Evolutionary conservation across 352 stramenopile genomes (phyloP), one percentile per base, ranked within the genome.

Genomic region (Globisporangium yorkense): DNA sequence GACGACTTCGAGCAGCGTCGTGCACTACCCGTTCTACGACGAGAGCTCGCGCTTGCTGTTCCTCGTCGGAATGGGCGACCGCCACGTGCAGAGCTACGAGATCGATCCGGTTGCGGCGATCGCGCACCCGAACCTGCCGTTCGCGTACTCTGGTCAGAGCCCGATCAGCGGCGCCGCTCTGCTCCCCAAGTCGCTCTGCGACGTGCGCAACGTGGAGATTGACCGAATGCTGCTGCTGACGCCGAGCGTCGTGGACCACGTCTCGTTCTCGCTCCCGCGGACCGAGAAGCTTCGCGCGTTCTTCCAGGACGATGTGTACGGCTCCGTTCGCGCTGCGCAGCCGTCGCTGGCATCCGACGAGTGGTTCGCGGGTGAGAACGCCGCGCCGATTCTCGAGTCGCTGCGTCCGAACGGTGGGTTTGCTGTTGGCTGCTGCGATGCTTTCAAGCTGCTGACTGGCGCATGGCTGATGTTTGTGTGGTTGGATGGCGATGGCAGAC

Each of bases 241-340:
- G 15, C 64, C 70, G 3, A 72, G 70, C 15, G 63, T 67, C 15
- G 60, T 92, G 3, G 67, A 91, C 39, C 67, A 61, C 33, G 73
- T 89, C 1, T 84, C 75, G 18, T 94, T 94, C 46, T 72, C 66
- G 24, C 61, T 94, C 24, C 82, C 84, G 3, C 75, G 84, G 43
- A 74, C 79, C 12, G 66, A 84, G 15, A 88, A 81, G 51, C 68
- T 91, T 5, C 77, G 78, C 40, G 57, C 77, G 41, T 94, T 80
- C 54, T 94, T 92, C 62, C 84, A 94, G 62, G 84, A 92, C 56
- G 82, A 94, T 55, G 62, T 94, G 9, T 92, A 75, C 41, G 72
- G 72, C 4, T 65, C 71, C 16, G 57, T 84, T 10, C 69, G 64
- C 12, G 66, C 62, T 18, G 31, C 61, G 8, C 52, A 65, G 33